Evolutionary conservation across 345 rosid genomes (phyloP).

Genomic region (Schrenkiella parvula): DNA sequence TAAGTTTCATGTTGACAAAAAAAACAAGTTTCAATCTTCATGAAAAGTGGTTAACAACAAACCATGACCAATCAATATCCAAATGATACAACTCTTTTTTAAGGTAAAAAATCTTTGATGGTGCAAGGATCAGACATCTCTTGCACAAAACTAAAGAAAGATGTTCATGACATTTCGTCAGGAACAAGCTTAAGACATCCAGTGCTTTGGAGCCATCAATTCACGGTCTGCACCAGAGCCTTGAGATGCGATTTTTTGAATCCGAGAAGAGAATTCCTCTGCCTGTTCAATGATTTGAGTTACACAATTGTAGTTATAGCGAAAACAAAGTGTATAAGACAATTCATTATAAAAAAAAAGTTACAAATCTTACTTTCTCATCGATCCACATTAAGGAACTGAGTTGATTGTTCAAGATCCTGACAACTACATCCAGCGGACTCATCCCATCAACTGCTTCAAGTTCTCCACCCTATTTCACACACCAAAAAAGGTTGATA

Average conservation of each 20-base stretch:
- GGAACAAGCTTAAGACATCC: conserved; percentile 44
- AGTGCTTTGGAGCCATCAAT: conserved; percentile 58
- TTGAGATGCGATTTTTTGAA: conserved; percentile 67
- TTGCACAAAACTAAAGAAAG: conserved; percentile 1
- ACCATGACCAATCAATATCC: neutral
- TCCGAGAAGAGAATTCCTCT: conserved; percentile 83
- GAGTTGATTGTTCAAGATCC: conserved; percentile 91
- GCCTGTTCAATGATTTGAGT: conserved; percentile 47
- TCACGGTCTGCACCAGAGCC: conserved; percentile 64
- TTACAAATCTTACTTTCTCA: conserved; percentile 55
- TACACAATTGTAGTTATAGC: neutral
- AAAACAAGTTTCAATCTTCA: neutral
- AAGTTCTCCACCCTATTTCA: conserved; percentile 76
- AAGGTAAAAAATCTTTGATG: neutral
- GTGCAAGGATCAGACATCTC: neutral
- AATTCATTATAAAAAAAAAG: neutral
- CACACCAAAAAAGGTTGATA: conserved; percentile 14
- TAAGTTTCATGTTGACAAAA: neutral
- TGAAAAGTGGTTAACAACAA: neutral
- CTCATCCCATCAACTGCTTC: conserved; percentile 75
- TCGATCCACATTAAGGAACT: conserved; percentile 98
- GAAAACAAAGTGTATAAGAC: neutral
- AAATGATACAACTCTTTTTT: conserved; percentile 10
- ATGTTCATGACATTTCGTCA: neutral
- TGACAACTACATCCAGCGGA: conserved; percentile 84